phyloP scores from a whole-genome alignment of 192 early-diverging fungal genomes.

The Spizellomyces punctatus region DNA sequence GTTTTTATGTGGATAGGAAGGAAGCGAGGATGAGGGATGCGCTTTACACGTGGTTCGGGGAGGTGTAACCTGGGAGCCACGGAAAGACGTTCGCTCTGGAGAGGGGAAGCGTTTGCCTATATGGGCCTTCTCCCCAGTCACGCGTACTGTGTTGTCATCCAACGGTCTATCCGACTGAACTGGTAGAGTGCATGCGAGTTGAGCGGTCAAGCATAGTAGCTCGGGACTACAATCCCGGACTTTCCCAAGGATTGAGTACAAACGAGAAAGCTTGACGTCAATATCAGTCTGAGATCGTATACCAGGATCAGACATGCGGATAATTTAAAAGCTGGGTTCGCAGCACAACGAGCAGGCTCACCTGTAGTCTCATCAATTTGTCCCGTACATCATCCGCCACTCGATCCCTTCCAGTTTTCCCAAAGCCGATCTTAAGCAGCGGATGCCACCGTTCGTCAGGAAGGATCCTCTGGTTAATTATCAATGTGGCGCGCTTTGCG shows the following conservation, averaged over 20 bases:
- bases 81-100: background rate
- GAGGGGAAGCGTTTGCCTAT: background rate
- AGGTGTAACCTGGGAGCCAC: too few species aligned
- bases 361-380: constrained; percentile 22
- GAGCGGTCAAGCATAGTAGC: background rate
- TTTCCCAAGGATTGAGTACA: background rate
- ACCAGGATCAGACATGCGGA: background rate
- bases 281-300: background rate
- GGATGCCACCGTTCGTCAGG: constrained; percentile 6
- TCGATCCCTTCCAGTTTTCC: constrained; percentile 21
- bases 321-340: background rate
- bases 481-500: background rate
- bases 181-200: background rate
- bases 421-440: constrained; percentile 25
- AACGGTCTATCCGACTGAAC: background rate
- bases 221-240: background rate
- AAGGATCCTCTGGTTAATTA: background rate
- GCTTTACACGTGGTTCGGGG: too few species aligned
- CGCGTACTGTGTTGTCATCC: too few species aligned
- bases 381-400: constrained; percentile 28
- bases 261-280: background rate
- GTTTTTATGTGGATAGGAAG: too few species aligned
- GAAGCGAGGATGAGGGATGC: too few species aligned
- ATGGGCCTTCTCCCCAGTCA: too few species aligned
- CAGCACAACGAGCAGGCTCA: background rate